These are phyloP conservation scores for Tranzscheliella williamsii DNA, from an alignment of 1,284 basidiomycete species.

Conservation along the genomic window DNA sequence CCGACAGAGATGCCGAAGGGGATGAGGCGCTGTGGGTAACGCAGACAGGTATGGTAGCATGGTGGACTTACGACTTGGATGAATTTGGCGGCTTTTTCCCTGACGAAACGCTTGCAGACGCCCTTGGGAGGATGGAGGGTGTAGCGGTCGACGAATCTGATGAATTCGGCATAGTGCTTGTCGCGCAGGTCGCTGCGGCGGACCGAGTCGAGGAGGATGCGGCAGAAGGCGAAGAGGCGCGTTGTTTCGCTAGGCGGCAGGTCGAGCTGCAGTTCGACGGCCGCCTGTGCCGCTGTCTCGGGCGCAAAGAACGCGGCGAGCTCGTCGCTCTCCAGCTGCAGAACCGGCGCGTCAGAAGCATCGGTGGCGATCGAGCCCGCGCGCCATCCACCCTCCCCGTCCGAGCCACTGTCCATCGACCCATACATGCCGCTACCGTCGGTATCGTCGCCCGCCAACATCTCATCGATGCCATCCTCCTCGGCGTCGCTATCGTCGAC, in stretches of 20 bases:
- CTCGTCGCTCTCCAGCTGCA: neutral
- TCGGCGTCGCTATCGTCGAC: too few relatives aligned
- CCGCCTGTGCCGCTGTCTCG: neutral
- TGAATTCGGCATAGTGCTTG: constrained; percentile 9
- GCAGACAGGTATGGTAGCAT: too few relatives aligned
- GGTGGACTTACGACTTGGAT: constrained; percentile 12
- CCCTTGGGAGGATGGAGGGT: constrained; percentile 1
- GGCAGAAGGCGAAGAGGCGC: neutral
- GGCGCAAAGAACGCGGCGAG: neutral
- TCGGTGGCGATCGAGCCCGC: too few relatives aligned
- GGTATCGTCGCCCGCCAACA: too few relatives aligned
- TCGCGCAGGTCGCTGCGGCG: constrained; percentile 7
- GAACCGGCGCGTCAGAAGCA: neutral
- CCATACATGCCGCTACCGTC: too few relatives aligned
- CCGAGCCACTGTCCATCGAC: too few relatives aligned
- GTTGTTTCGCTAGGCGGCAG: neutral
- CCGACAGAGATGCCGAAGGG: too few relatives aligned
- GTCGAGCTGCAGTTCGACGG: neutral
- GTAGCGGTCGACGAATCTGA: neutral
- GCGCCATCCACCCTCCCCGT: too few relatives aligned
- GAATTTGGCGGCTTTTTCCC: constrained; percentile 2
- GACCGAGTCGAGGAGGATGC: neutral
- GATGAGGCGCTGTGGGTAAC: too few relatives aligned
- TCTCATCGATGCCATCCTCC: too few relatives aligned
- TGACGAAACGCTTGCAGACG: constrained; percentile 4